Evolutionary conservation across 2,329 filamentous ascomycete species (phyloP), one percentile per base, ranked within the genome.

Genomic region (Colletotrichum sp.): DNA sequence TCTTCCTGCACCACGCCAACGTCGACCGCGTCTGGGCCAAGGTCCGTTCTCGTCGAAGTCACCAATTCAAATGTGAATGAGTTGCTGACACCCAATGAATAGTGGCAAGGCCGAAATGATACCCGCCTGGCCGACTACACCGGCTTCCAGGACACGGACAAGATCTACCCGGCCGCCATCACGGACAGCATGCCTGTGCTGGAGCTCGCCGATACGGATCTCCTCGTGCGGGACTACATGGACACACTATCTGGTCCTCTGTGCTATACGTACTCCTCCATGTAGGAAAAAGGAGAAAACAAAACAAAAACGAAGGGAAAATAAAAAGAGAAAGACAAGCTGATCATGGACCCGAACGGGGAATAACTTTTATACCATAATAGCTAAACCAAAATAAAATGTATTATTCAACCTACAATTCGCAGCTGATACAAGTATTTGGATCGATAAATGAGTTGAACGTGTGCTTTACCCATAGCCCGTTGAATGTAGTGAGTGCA

Each of bases 1-100:
- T 82, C 66, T 82, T 78, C 76, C 66, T 83, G 0, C 81, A 82
- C 16, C 82, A 82, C 3, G 76, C 78, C 55, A 81, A 83, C 13
- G 77, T 83, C 4, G 82, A 83, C 70, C 77, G 79, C 2, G 73
- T 76, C 15, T 83, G 80, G 79, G 80, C 74, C 16, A 73, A 73
- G 70, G 74, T 76, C 39, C 3, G 39, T 48, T 48, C 39, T 4
- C 18, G 3, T 43, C 9, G 5, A 43, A n/a, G 4, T 0, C 2
- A 34, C 9, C 8, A 1, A 1, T 0, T 3, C 18, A 12, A n/a
- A 0, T 43, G 8, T n/a, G 18, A 6, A 43, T n/a, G 39, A 2
- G 9, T 43, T 0, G 25, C 34, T 72, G 12, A 78, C 67, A 15
- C 18, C n/a, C 62, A 13, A 6, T 12, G 22, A n/a, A 48, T 30